These are phyloP conservation scores for Aspergillus clavatus DNA, from an alignment of 2,329 filamentous ascomycete genomes.

Conservation along the genomic window DNA sequence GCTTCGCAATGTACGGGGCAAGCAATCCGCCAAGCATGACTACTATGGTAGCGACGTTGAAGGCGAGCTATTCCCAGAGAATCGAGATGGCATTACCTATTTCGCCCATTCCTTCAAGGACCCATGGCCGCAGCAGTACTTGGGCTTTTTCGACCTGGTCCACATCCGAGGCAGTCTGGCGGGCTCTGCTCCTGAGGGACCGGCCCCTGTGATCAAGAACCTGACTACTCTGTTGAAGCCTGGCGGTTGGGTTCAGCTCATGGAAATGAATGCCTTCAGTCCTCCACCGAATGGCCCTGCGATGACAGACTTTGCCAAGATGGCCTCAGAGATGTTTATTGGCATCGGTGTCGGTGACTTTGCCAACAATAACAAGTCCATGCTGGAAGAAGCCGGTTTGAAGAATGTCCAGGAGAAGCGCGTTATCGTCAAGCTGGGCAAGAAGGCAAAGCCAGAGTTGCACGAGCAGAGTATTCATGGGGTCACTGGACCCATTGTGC, in stretches of 20 bases:
- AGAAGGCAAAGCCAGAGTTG: constrained; percentile 4
- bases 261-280: constrained; percentile 6
- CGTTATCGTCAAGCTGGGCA: constrained; percentile 2
- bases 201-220: constrained; percentile 1
- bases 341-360: constrained; percentile 5
- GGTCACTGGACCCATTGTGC: constrained; percentile 4
- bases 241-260: constrained; percentile 6
- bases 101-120: constrained; percentile 4
- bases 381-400: constrained; percentile 5
- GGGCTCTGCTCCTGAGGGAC: constrained; percentile 2
- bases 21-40: neutral
- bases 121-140: constrained; percentile 2
- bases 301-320: constrained; percentile 5
- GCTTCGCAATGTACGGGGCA: constrained; percentile 3
- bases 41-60: constrained; percentile 5
- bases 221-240: constrained; percentile 2
- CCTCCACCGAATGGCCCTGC: constrained; percentile 3
- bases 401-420: constrained; percentile 5
- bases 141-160: constrained; percentile 2
- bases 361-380: constrained; percentile 4
- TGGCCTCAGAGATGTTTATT: constrained; percentile 4
- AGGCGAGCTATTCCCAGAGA: constrained; percentile 3
- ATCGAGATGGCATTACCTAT: constrained; percentile 4
- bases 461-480: constrained; percentile 2
- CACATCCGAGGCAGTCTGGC: constrained; percentile 5